phyloP scores from a whole-genome alignment of 208 protist species.

The Sergeia podlipaevii region DNA sequence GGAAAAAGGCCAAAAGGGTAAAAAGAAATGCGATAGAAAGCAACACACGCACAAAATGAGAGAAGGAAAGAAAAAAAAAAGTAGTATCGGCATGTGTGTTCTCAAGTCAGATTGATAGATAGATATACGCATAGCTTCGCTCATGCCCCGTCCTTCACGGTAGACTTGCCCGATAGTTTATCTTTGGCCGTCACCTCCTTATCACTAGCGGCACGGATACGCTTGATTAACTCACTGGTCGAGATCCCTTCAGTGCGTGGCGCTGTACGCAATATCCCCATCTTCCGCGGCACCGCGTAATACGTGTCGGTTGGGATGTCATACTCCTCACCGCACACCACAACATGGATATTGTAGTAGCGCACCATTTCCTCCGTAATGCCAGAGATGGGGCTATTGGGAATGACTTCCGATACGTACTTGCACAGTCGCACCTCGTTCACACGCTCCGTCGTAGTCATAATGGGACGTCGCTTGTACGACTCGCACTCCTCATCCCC shows the following conservation, averaged over 20 bases:
- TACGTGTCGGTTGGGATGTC: slow-evolving; percentile 83
- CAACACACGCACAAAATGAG: slow-evolving; percentile 10
- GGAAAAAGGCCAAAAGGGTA: slow-evolving; percentile 2
- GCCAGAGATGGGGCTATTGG: slow-evolving; percentile 78
- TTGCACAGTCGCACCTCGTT: slow-evolving; percentile 88
- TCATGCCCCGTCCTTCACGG: slow-evolving; percentile 30
- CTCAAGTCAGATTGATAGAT: not conserved
- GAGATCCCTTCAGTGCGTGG: slow-evolving; percentile 91
- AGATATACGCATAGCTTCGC: not conserved
- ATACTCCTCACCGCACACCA: slow-evolving; percentile 92
- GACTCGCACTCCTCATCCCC: slow-evolving; percentile 78
- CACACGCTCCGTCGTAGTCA: slow-evolving; percentile 87
- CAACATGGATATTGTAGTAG: slow-evolving; percentile 91
- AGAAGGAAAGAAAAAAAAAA: slow-evolving; percentile 12
- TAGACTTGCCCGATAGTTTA: slow-evolving; percentile 27
- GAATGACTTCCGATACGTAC: slow-evolving; percentile 90
- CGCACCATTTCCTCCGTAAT: slow-evolving; percentile 88
- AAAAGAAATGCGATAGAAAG: not conserved
- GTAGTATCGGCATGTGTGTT: not conserved
- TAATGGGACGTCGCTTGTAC: slow-evolving; percentile 92
- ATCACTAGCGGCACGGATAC: slow-evolving; percentile 65
- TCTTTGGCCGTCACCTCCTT: slow-evolving; percentile 59
- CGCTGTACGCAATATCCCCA: slow-evolving; percentile 86
- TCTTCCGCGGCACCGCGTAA: slow-evolving; percentile 75
- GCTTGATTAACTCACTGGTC: slow-evolving; percentile 82